phyloP scores from a whole-genome alignment of 768 basidiomycete species.

The Mycena epipterygia region DNA sequence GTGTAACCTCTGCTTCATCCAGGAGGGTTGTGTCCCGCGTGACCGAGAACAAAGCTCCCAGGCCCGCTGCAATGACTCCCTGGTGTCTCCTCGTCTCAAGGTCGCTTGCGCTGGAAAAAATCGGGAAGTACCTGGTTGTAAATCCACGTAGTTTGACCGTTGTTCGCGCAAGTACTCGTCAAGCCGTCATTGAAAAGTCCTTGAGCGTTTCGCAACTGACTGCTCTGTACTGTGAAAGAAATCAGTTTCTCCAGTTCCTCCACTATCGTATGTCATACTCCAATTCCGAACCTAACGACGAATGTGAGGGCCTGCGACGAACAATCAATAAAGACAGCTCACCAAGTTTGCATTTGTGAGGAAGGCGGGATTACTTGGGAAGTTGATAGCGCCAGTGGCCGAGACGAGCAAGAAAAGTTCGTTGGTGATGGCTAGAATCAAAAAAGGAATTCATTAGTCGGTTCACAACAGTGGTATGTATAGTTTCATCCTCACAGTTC shows the following conservation, averaged over 20 bases:
- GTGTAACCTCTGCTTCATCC: slow-evolving; percentile 62
- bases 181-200: slow-evolving; percentile 63
- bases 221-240: slow-evolving; percentile 49
- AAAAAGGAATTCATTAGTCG: neutral
- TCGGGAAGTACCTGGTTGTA: slow-evolving; percentile 58
- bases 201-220: slow-evolving; percentile 60
- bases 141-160: slow-evolving; percentile 69
- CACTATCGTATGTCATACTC: slow-evolving; percentile 41
- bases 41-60: slow-evolving; percentile 60
- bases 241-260: neutral
- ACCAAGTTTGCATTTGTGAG: slow-evolving; percentile 66
- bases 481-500: slow-evolving; percentile 44
- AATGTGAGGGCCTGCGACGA: neutral
- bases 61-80: slow-evolving; percentile 68
- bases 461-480: neutral
- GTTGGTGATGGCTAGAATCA: slow-evolving; percentile 66
- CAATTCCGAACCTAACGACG: slow-evolving; percentile 49
- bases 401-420: slow-evolving; percentile 67
- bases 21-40: slow-evolving; percentile 55
- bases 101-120: too few species aligned
- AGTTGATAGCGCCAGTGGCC: slow-evolving; percentile 60
- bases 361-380: slow-evolving; percentile 50
- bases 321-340: neutral
- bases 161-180: slow-evolving; percentile 54
- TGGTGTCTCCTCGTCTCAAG: slow-evolving; percentile 35